Percentiles rank a stretch among this genome's conserved stretches.
These are phyloP conservation scores for Trichophyton schoenleinii DNA, from an alignment of 2,329 filamentous ascomycete genomes.

Conservation along the genomic window DNA sequence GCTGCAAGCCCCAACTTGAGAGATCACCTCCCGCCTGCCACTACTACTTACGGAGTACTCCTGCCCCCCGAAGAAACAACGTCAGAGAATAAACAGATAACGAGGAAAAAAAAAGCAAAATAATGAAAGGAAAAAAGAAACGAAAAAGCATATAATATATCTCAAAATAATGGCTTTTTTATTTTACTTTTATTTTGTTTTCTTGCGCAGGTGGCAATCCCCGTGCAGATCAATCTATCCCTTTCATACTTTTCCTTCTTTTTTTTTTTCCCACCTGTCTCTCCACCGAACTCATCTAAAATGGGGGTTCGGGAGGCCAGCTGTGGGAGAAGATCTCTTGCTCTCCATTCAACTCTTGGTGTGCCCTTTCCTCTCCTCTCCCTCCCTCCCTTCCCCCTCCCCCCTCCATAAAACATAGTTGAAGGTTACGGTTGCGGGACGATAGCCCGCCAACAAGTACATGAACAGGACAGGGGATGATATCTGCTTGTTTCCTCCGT, in stretches of 20 bases:
- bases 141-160: background rate
- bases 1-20: background rate
- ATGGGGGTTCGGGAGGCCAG: background rate
- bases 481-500: background rate
- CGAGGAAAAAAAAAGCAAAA: background rate
- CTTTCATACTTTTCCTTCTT: background rate
- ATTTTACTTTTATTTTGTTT: background rate
- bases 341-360: background rate
- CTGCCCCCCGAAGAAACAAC: background rate
- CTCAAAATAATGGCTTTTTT: background rate
- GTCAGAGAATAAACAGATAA: background rate
- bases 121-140: background rate
- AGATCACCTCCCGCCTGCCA: background rate
- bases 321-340: background rate
- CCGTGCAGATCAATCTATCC: conserved; percentile 3
- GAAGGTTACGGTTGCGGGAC: background rate
- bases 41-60: no score
- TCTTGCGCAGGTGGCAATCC: background rate
- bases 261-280: background rate
- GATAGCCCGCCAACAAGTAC: background rate
- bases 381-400: background rate
- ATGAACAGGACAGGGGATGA: background rate
- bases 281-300: background rate
- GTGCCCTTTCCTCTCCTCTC: background rate
- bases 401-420: background rate